Evolutionary conservation across 73 alveolate genomes (phyloP).

Genomic region (Paramecium tetraurelia): DNA sequence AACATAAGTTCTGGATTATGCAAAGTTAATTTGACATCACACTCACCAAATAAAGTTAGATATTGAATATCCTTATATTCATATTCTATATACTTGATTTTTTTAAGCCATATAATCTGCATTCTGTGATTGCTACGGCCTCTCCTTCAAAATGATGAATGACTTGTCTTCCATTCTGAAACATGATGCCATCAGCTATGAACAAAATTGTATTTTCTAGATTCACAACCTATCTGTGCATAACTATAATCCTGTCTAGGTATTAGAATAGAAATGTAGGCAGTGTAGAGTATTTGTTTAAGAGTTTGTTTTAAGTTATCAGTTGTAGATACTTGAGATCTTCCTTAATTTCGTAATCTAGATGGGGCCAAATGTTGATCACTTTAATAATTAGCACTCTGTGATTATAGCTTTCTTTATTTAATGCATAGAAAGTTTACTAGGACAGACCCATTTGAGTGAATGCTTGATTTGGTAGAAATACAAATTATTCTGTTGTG

Average conservation of each 20-base stretch:
- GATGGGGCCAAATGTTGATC: neutral
- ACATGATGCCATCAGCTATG: neutral
- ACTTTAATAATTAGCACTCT: neutral
- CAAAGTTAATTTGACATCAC: neutral
- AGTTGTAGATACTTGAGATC: neutral
- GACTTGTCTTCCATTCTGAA: neutral
- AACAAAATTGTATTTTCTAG: neutral
- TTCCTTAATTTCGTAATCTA: neutral
- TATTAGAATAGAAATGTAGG: neutral
- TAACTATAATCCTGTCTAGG: neutral
- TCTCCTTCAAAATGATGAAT: neutral
- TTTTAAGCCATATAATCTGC: neutral
- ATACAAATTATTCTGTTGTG: neutral
- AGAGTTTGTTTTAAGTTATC: neutral
- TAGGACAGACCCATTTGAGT: neutral
- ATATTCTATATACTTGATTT: neutral
- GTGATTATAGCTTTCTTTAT: neutral
- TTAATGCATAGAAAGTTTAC: neutral
- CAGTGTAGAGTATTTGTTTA: neutral
- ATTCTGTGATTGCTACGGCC: neutral
- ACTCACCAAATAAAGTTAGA: neutral
- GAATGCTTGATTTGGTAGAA: neutral
- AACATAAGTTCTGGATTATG: neutral
- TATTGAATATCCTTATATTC: neutral
- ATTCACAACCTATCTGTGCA: neutral